Evolutionary conservation across 169 alveolate species (phyloP).

Genomic region (Plasmodium reichenowi): DNA sequence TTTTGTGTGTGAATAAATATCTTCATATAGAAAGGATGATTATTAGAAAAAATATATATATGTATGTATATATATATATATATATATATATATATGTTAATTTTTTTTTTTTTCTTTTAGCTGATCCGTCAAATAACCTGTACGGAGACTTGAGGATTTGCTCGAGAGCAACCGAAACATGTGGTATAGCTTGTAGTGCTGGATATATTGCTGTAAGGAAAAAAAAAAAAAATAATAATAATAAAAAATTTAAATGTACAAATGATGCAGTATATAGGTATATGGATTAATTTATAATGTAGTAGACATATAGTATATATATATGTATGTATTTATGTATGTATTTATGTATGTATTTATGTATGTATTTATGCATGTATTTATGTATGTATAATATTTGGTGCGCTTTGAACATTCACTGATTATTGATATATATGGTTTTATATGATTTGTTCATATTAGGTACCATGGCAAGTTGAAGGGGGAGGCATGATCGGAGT

Average conservation of each 20-base stretch:
- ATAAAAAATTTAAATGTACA: background rate
- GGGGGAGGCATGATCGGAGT: conserved; percentile 85
- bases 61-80: background rate
- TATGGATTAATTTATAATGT: background rate
- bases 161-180: conserved; percentile 52
- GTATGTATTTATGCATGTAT: background rate
- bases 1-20: background rate
- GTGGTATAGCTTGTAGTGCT: conserved; percentile 66
- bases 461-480: conserved; percentile 87
- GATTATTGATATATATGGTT: background rate
- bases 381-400: background rate
- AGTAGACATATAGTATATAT: too few relatives aligned
- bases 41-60: background rate
- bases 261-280: background rate
- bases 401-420: too few relatives aligned
- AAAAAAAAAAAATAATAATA: background rate
- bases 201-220: conserved; percentile 59
- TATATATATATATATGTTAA: background rate
- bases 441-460: background rate
- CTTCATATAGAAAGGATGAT: background rate
- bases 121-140: conserved; percentile 52
- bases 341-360: background rate
- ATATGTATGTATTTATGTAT: background rate
- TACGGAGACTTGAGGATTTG: conserved; percentile 56
- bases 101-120: conserved; percentile 14